phyloP scores from a whole-genome alignment of 192 early-diverging fungal genomes.

The Backusella tuberculispora region DNA sequence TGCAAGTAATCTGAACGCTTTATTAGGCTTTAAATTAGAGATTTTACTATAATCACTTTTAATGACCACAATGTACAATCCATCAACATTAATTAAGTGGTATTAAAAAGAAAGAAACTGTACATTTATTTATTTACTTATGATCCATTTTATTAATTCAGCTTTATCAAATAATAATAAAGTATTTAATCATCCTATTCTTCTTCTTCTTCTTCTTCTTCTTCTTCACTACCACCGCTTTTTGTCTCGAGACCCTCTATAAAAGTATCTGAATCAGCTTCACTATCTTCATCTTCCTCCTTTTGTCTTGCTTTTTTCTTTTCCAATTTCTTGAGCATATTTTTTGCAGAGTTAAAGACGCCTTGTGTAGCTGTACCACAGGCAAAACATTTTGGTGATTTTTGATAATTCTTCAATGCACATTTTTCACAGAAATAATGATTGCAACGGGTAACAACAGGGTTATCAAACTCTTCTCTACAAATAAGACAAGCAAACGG shows the following conservation, averaged over 20 bases:
- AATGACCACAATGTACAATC: constrained; percentile 42
- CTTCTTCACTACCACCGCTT: constrained; percentile 40
- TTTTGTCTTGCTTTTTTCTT: constrained; percentile 53
- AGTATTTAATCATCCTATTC: background rate
- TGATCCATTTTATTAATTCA: no score
- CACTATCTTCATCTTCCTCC: constrained; percentile 36
- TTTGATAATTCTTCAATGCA: constrained; percentile 82
- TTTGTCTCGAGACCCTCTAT: constrained; percentile 30
- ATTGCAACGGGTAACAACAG: constrained; percentile 91
- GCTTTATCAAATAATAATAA: background rate
- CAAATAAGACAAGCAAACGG: constrained; percentile 98
- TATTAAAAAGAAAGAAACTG: background rate
- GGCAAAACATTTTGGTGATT: constrained; percentile 88
- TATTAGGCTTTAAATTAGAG: constrained; percentile 51
- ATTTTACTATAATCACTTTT: constrained; percentile 51
- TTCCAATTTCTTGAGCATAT: constrained; percentile 57
- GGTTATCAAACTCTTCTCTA: constrained; percentile 82
- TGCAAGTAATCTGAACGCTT: constrained; percentile 48
- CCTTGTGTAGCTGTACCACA: constrained; percentile 87
- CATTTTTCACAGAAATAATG: constrained; percentile 98
- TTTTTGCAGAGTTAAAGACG: constrained; percentile 82
- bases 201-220: background rate
- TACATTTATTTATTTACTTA: no score
- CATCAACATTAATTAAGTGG: background rate
- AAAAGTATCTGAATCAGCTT: constrained; percentile 18